Evolutionary conservation across 768 basidiomycete species (phyloP), one percentile per base, ranked within the genome.

Genomic region (Pisolithus orientalis): DNA sequence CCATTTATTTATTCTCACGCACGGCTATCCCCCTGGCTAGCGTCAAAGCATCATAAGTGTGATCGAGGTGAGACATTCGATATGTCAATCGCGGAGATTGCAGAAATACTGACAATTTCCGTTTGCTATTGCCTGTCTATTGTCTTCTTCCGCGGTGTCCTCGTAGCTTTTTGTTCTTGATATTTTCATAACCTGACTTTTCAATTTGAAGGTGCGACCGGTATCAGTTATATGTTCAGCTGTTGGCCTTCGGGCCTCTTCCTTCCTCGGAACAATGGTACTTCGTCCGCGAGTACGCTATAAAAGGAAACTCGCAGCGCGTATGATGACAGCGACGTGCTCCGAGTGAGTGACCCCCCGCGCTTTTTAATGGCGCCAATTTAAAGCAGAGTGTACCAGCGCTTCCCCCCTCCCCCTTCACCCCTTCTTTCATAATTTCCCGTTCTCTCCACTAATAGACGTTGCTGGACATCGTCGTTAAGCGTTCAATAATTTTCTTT

Each of bases 391-490:
- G 16, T 28, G 28, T 9, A 28, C 44, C 27, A 47, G 46, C 34
- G 27, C 29, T 37, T 25, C 32, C 8, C 6, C 6, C 25, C 40
- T 25, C 17, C 39, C 39, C 39, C 55, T 57, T 53, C n/a, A 49
- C 32, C 44, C 38, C 43, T 44, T 54, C 55, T 46, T 47, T 53
- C 50, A 28, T 34, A 44, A 42, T 55, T 56, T 53, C 49, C 46
- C 50, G 58, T 48, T 52, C 54, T 51, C 42, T 54, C 49, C 50
- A 57, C 44, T 60, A 54, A 58, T 56, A 51, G 67, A 69, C 75
- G 74, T 75, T 72, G 75, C 76, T 50, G 75, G 74, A 53, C 76
- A 68, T 69, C 75, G 73, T 73, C 72, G 64, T 47, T 60, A 60
- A 61, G 59, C 62, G 4, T 34, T 34, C 47, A 62, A 53, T 53